These are phyloP conservation scores for Beta vulgaris DNA, from an alignment of 148 eudicot species.

Conservation along the genomic window DNA sequence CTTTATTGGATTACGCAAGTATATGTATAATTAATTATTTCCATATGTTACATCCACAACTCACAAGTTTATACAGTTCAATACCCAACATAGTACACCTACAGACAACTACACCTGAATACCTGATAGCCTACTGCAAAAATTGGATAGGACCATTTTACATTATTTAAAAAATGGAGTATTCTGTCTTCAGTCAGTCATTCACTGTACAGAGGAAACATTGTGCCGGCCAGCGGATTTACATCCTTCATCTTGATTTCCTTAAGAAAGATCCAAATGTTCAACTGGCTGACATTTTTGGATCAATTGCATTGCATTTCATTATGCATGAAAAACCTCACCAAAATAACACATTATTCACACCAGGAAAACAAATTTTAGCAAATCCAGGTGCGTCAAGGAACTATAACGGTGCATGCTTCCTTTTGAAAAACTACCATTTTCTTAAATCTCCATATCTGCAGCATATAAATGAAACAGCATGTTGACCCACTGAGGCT, in stretches of 20 bases:
- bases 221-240: not conserved
- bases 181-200: too few relatives aligned
- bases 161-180: too few relatives aligned
- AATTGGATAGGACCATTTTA: too few relatives aligned
- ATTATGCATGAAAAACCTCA: not conserved
- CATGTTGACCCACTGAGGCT: not conserved
- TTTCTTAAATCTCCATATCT: not conserved
- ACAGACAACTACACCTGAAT: too few relatives aligned
- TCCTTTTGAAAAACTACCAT: not conserved
- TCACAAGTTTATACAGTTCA: too few relatives aligned
- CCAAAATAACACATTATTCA: not conserved
- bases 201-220: not conserved
- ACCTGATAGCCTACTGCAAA: too few relatives aligned
- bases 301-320: conserved; percentile 1
- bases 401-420: not conserved
- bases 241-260: too few relatives aligned
- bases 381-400: not conserved
- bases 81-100: too few relatives aligned
- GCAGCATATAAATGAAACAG: too few relatives aligned
- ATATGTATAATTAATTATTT: too few relatives aligned
- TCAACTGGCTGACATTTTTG: not conserved
- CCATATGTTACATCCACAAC: too few relatives aligned
- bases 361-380: not conserved
- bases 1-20: too few relatives aligned
- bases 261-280: not conserved